phyloP scores from a whole-genome alignment of 2,329 filamentous ascomycete species.

The Lasiodiplodia sp. region DNA sequence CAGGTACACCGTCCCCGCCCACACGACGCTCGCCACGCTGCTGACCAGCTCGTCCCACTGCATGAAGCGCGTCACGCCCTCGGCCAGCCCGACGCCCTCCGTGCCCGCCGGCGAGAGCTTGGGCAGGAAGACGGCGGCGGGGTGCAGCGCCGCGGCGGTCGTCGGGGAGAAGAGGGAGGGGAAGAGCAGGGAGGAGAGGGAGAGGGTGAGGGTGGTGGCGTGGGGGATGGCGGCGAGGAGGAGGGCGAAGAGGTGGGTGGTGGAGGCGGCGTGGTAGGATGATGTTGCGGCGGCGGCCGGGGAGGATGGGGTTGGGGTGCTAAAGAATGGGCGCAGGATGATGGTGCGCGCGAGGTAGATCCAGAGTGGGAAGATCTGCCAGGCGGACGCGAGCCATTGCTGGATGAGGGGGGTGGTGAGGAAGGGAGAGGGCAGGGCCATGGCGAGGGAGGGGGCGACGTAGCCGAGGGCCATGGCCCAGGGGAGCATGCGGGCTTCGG shows the following conservation, averaged over 20 bases:
- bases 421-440: constrained; percentile 8
- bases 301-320: neutral
- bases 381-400: neutral
- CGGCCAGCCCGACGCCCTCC: neutral
- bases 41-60: constrained; percentile 28
- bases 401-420: neutral
- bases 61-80: constrained; percentile 17
- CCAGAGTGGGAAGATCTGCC: constrained; percentile 19
- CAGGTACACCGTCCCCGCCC: constrained; percentile 10
- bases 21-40: neutral
- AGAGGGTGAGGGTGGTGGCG: constrained; percentile 4
- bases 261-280: neutral
- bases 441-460: constrained; percentile 5
- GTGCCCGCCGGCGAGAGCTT: neutral
- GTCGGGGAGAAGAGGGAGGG: neutral
- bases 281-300: neutral
- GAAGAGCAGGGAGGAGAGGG: neutral
- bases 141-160: neutral
- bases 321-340: neutral
- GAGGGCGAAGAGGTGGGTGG: constrained; percentile 26
- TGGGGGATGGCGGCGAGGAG: constrained; percentile 13
- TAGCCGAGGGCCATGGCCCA: constrained; percentile 10
- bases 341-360: neutral
- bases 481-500: constrained; percentile 5
- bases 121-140: constrained; percentile 14